Evolutionary conservation across 2,329 filamentous ascomycete species (phyloP).

Genomic region (Hypoxylon sp.): DNA sequence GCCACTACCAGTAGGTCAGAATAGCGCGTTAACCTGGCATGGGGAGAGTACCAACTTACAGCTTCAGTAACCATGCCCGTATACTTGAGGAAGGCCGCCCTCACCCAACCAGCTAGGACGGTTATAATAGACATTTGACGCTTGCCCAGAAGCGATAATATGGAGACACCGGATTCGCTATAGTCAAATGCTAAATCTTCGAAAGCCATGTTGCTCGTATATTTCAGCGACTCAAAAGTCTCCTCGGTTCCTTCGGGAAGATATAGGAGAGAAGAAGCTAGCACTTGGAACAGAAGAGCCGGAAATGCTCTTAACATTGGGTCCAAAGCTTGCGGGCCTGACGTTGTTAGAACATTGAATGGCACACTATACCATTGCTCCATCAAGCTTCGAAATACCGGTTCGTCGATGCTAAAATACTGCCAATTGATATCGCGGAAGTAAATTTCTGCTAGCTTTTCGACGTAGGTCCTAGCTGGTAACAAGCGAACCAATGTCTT

Average conservation of each 20-base stretch:
- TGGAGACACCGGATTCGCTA: slow-evolving; percentile 69
- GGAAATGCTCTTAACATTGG: slow-evolving; percentile 70
- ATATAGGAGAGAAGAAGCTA: slow-evolving; percentile 69
- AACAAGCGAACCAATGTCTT: slow-evolving; percentile 71
- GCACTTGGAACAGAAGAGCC: slow-evolving; percentile 71
- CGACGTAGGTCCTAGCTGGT: slow-evolving; percentile 68
- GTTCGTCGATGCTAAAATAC: slow-evolving; percentile 70
- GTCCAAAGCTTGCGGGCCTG: slow-evolving; percentile 66
- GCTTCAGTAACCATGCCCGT: slow-evolving; percentile 71
- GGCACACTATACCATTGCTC: slow-evolving; percentile 69
- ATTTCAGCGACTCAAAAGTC: slow-evolving; percentile 70
- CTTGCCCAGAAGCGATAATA: slow-evolving; percentile 71
- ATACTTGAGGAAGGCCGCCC: slow-evolving; percentile 72
- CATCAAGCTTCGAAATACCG: slow-evolving; percentile 66
- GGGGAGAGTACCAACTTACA: slow-evolving; percentile 54
- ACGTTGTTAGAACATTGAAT: slow-evolving; percentile 65
- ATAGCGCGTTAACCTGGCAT: background rate
- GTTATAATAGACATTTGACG: slow-evolving; percentile 69
- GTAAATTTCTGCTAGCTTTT: slow-evolving; percentile 69
- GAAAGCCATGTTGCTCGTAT: slow-evolving; percentile 71
- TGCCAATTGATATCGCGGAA: slow-evolving; percentile 73
- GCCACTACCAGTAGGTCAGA: slow-evolving; percentile 61
- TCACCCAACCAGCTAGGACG: slow-evolving; percentile 70
- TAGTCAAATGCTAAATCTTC: slow-evolving; percentile 74
- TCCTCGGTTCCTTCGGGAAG: slow-evolving; percentile 64